Percentiles rank a stretch among this genome's conserved stretches.
Conservation (phyloP, 2,329 filamentous ascomycete species). For the Cladosporium sp. region DNA sequence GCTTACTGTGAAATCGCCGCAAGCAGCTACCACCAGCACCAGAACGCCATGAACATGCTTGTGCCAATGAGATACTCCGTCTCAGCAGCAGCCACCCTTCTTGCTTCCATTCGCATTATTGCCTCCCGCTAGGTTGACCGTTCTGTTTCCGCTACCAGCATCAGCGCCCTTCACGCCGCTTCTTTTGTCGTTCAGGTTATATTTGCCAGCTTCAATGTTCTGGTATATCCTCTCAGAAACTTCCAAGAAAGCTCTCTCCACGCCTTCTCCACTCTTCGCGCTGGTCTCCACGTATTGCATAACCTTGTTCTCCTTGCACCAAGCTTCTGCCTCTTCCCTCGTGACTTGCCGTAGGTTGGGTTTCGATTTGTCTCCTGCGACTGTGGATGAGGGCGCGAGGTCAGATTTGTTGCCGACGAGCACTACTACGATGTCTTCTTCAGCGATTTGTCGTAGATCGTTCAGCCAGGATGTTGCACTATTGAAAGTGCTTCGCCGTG, state of each 20-base stretch:
- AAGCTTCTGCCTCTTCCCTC: slow-evolving; percentile 79
- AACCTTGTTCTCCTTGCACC: slow-evolving; percentile 82
- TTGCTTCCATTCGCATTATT: slow-evolving; percentile 2
- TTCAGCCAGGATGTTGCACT: slow-evolving; percentile 92
- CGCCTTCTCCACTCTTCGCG: slow-evolving; percentile 91
- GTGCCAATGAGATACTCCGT: neutral
- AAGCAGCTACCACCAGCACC: neutral
- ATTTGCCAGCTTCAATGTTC: slow-evolving; percentile 93
- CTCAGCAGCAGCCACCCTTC: slow-evolving; percentile 15
- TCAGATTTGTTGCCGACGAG: slow-evolving; percentile 96
- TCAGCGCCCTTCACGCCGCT: slow-evolving; percentile 79
- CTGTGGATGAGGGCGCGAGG: slow-evolving; percentile 57
- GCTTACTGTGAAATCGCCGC: slow-evolving; percentile 3
- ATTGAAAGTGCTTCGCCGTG: slow-evolving; percentile 77
- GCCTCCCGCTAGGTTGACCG: slow-evolving; percentile 41
- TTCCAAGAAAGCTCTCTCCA: slow-evolving; percentile 88
- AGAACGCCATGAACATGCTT: slow-evolving; percentile 13
- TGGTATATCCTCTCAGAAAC: slow-evolving; percentile 94
- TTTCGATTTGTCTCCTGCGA: slow-evolving; percentile 30
- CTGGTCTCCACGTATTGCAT: slow-evolving; percentile 95
- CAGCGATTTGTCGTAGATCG: slow-evolving; percentile 90
- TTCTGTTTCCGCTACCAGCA: slow-evolving; percentile 48
- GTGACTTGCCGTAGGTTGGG: slow-evolving; percentile 77
- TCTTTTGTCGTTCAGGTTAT: slow-evolving; percentile 89
- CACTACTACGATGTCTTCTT: slow-evolving; percentile 91